Percentiles rank a stretch among this genome's conserved stretches.
Evolutionary conservation across 352 stramenopile genomes (phyloP).

Genomic region (Phytophthora fragariaefolia): DNA sequence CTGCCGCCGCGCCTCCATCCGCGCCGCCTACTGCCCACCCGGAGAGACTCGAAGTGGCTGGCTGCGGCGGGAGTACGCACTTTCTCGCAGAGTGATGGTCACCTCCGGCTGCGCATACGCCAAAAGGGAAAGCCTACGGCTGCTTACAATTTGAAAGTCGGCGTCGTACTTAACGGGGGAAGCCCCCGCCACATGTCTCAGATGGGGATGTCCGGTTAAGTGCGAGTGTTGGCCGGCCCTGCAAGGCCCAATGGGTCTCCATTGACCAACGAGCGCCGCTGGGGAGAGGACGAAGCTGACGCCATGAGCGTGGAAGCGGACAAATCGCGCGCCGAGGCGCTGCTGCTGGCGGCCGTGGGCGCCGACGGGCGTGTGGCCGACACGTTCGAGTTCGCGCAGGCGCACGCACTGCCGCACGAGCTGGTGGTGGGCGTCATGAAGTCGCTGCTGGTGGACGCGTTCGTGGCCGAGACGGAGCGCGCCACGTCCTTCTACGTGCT

Average conservation of each 20-base stretch:
- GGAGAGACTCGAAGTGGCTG: too few relatives aligned
- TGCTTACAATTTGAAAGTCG: too few relatives aligned
- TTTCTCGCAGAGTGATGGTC: not conserved
- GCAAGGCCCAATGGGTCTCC: conserved; percentile 11
- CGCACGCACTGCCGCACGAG: conserved; percentile 89
- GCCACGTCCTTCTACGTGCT: conserved; percentile 93
- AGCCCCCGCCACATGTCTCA: not conserved
- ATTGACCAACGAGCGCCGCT: conserved; percentile 33
- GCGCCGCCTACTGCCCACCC: not conserved
- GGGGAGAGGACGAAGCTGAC: not conserved
- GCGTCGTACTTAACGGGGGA: not conserved
- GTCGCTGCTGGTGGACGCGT: conserved; percentile 94
- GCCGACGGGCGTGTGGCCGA: conserved; percentile 62
- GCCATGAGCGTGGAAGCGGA: conserved; percentile 61
- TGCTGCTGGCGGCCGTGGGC: conserved; percentile 67
- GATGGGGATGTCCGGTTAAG: not conserved
- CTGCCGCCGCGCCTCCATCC: conserved; percentile 35
- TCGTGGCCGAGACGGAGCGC: conserved; percentile 84
- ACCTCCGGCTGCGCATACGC: too few relatives aligned
- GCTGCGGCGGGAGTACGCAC: too few relatives aligned
- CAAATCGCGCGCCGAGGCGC: conserved; percentile 77
- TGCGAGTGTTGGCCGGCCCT: too few relatives aligned
- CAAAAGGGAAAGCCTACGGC: too few relatives aligned
- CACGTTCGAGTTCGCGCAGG: conserved; percentile 85
- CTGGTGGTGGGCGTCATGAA: conserved; percentile 96